These are phyloP conservation scores for Fusarium albosuccineum DNA, from an alignment of 2,329 filamentous ascomycete genomes.

Conservation along the genomic window DNA sequence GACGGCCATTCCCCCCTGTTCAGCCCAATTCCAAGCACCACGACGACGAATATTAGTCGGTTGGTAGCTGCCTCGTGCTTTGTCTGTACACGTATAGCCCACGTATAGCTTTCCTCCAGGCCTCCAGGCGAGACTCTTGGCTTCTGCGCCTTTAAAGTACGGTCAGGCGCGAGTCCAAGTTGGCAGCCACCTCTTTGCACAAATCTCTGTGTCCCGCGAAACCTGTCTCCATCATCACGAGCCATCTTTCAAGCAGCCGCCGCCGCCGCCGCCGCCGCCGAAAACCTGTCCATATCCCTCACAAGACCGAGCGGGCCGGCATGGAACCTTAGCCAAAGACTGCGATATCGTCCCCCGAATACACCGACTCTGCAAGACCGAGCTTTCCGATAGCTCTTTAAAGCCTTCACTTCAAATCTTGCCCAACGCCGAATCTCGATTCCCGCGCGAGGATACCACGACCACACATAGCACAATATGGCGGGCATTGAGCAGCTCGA, in stretches of 20 bases:
- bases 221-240: constrained; percentile 32
- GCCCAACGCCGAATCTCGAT: constrained; percentile 19
- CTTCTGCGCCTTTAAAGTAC: constrained; percentile 33
- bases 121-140: constrained; percentile 31
- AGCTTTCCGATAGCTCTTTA: constrained; percentile 20
- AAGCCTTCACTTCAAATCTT: neutral
- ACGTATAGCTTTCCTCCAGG: constrained; percentile 32
- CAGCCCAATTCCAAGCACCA: constrained; percentile 33
- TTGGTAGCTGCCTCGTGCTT: constrained; percentile 39
- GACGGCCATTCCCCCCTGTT: constrained; percentile 31
- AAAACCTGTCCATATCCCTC: constrained; percentile 23
- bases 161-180: constrained; percentile 23
- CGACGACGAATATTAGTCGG: constrained; percentile 40
- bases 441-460: constrained; percentile 8
- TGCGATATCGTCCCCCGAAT: constrained; percentile 27
- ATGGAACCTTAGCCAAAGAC: constrained; percentile 40
- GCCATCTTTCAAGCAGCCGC: constrained; percentile 28
- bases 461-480: constrained; percentile 65
- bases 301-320: constrained; percentile 37
- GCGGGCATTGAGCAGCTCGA: constrained; percentile 96
- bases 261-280: constrained; percentile 17
- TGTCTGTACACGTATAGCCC: constrained; percentile 42
- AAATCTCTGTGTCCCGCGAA: constrained; percentile 25
- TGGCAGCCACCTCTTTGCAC: constrained; percentile 31
- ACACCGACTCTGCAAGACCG: constrained; percentile 11